Evolutionary conservation across 305 asterid genomes (phyloP), one percentile per base, ranked within the genome.

Genomic region (Solanum hybrid): DNA sequence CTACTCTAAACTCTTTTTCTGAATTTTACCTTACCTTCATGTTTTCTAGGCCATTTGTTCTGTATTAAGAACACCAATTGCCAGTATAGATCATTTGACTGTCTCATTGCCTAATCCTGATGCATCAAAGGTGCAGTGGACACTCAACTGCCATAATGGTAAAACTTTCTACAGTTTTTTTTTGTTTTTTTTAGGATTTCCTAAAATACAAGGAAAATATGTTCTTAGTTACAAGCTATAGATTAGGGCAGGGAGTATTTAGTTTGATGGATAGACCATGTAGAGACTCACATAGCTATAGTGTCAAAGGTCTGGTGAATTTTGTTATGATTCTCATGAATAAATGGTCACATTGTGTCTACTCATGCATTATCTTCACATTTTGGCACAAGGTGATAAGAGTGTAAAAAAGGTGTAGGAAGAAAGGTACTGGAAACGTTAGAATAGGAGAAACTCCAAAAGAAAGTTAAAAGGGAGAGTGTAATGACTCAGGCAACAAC

Each of bases 41-140:
- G 35, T 51, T 35, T 88, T 89, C 56, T 95, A 97, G 98, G 98
- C 96, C 80, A 90, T 95, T 89, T 96, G 98, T 91, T 92, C 99
- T 7, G 98, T 96, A 31, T 91, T 96, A 31, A 94, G 99, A 92
- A 95, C 99, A 60, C 96, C 99, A 79, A 87, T 97, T 85, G 95
- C 96, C 32, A 94, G 94, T 90, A 95, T 96, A 87, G 98, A 97
- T 90, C 93, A 92, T 91, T 91, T 97, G 91, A 92, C 90, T 60
- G 92, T 94, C 87, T 88, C 90, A 24, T 89, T 97, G 93, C 93
- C 96, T 76, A 93, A 97, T 92, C 91, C 95, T 86, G 97, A 94
- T 92, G 95, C 98, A 89, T 94, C 98, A 10, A 97, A 97, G 93
- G 93, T 97, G 94, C 96, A 92, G 92, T 97, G 99, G 98, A 93